Evolutionary conservation across 2,329 filamentous ascomycete species (phyloP).

Genomic region (Chalaropsis thielavioides): DNA sequence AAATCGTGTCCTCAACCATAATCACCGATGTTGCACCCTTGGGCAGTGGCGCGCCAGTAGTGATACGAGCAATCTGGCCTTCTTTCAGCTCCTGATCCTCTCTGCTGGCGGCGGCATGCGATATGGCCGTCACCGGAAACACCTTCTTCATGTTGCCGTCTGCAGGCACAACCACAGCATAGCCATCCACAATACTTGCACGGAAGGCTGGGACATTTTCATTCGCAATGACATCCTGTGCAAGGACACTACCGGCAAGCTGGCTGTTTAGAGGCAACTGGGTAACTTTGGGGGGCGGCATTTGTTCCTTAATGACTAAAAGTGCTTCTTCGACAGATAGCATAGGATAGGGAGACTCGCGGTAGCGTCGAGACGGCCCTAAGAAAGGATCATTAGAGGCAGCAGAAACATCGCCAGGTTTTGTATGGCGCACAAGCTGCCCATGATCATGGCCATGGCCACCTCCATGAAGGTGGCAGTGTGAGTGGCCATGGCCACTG

Average conservation of each 20-base stretch:
- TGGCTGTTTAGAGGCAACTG: slow-evolving; percentile 46
- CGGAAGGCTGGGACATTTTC: slow-evolving; percentile 87
- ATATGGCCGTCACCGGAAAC: slow-evolving; percentile 76
- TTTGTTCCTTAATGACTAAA: slow-evolving; percentile 54
- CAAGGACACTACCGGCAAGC: slow-evolving; percentile 65
- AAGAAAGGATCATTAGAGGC: slow-evolving; percentile 47
- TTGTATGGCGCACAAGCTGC: slow-evolving; percentile 57
- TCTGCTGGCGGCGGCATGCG: slow-evolving; percentile 65
- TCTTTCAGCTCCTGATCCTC: slow-evolving; percentile 44
- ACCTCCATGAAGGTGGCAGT: slow-evolving; percentile 38
- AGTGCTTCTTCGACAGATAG: slow-evolving; percentile 72
- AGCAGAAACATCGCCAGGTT: slow-evolving; percentile 37
- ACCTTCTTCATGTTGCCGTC: slow-evolving; percentile 55
- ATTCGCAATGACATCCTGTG: slow-evolving; percentile 62
- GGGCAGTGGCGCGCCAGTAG: slow-evolving; percentile 83
- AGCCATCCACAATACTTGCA: slow-evolving; percentile 94
- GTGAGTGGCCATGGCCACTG: slow-evolving; percentile 34
- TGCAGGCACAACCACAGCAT: slow-evolving; percentile 59
- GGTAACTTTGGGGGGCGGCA: slow-evolving; percentile 46
- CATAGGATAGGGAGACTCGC: slow-evolving; percentile 87
- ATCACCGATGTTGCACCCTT: slow-evolving; percentile 80
- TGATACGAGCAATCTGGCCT: slow-evolving; percentile 77
- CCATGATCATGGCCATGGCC: slow-evolving; percentile 49
- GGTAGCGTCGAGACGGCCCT: slow-evolving; percentile 55
- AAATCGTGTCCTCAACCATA: slow-evolving; percentile 77